Conservation (phyloP, 257 asterid species). For the Capsicum chinense region DNA sequence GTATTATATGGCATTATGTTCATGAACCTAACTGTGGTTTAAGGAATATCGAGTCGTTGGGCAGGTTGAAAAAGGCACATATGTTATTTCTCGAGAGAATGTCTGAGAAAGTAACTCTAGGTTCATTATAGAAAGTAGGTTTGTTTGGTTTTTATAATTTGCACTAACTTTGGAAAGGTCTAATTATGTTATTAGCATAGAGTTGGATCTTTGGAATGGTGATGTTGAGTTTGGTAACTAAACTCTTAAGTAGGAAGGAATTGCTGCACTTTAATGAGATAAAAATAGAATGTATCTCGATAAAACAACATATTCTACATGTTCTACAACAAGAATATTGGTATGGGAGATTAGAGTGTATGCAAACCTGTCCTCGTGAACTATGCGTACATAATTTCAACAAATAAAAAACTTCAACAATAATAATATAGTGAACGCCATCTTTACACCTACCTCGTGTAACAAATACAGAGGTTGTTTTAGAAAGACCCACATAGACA, state of each 20-base stretch:
- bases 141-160: constrained; percentile 19
- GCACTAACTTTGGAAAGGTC: not conserved
- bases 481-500: too few species aligned
- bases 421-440: too few species aligned
- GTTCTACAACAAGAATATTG: too few species aligned
- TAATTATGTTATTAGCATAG: not conserved
- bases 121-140: constrained; percentile 68
- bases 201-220: not conserved
- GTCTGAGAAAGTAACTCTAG: constrained; percentile 65
- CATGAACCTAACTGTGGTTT: constrained; percentile 29
- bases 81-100: constrained; percentile 89
- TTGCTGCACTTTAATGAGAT: constrained; percentile 4
- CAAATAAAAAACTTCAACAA: too few species aligned
- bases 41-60: constrained; percentile 83
- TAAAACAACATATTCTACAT: not conserved
- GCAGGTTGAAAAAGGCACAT: constrained; percentile 89
- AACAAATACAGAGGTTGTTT: too few species aligned
- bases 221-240: not conserved
- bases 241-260: not conserved
- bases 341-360: too few species aligned
- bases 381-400: too few species aligned
- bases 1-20: constrained; percentile 11
- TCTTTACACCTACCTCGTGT: too few species aligned
- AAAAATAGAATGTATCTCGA: not conserved
- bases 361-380: too few species aligned